A percentile compares a stretch with the other conserved stretches of the same genome.
These are phyloP conservation scores for Kuraishia cidri DNA, from an alignment of 805 yeast species.

Conservation along the genomic window DNA sequence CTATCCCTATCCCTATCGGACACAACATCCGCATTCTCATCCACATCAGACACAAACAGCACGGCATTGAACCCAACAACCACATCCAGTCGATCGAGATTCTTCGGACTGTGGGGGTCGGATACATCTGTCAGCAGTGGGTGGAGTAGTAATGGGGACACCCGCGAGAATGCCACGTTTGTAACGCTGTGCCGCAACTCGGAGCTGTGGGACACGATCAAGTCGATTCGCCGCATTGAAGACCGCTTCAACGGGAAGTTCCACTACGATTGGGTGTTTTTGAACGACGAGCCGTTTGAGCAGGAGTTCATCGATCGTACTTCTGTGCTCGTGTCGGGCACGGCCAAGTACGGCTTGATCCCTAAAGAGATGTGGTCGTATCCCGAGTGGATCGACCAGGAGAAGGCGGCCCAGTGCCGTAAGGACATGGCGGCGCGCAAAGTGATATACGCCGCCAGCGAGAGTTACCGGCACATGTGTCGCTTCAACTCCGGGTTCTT, in stretches of 20 bases:
- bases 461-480: constrained; percentile 69
- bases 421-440: constrained; percentile 19
- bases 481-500: constrained; percentile 41
- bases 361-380: constrained; percentile 37
- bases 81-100: no score
- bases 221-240: constrained; percentile 25
- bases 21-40: no score
- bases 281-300: constrained; percentile 36
- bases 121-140: no score
- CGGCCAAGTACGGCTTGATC: constrained; percentile 28
- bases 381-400: constrained; percentile 31
- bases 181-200: constrained; percentile 31
- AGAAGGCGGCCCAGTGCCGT: constrained; percentile 19
- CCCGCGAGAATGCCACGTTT: constrained; percentile 52
- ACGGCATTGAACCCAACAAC: no score
- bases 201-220: constrained; percentile 26
- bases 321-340: constrained; percentile 26
- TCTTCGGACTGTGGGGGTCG: no score
- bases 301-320: constrained; percentile 26
- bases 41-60: no score
- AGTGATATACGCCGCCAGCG: constrained; percentile 50
- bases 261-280: constrained; percentile 34
- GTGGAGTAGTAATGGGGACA: no score
- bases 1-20: no score
- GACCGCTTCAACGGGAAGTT: constrained; percentile 24